Percentiles rank a stretch among this genome's conserved stretches.
phyloP scores from a whole-genome alignment of 2,329 filamentous ascomycete genomes.

The Penicillium hordei region DNA sequence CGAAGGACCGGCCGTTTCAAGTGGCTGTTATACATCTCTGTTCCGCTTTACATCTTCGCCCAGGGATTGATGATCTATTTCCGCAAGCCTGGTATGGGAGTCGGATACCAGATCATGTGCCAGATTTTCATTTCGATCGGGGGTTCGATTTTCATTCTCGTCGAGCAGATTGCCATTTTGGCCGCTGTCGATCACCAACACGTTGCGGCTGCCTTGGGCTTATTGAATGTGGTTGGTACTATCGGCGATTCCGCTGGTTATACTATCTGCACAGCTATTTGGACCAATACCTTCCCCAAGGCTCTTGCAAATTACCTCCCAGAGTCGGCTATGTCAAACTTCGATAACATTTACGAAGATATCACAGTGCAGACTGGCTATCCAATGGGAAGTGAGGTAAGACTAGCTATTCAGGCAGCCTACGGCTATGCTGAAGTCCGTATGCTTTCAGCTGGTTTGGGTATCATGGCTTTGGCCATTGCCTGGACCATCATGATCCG shows the following conservation, averaged over 20 bases:
- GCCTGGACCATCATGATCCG: conserved; percentile 48
- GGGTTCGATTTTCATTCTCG: conserved; percentile 53
- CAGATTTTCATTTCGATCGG: conserved; percentile 59
- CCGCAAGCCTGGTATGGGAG: conserved; percentile 45
- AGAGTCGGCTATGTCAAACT: conserved; percentile 22
- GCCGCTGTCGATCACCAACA: conserved; percentile 55
- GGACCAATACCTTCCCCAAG: conserved; percentile 56
- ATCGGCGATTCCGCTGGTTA: conserved; percentile 56
- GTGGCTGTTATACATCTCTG: conserved; percentile 52
- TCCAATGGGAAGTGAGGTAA: conserved; percentile 48
- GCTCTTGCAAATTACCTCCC: conserved; percentile 51
- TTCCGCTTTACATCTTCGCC: conserved; percentile 54
- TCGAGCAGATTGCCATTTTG: conserved; percentile 56
- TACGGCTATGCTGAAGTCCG: conserved; percentile 55
- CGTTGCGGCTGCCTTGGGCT: conserved; percentile 54
- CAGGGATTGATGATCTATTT: conserved; percentile 58
- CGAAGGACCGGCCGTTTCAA: conserved; percentile 54
- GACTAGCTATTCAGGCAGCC: conserved; percentile 58
- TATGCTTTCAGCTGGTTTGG: conserved; percentile 53
- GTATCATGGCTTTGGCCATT: conserved; percentile 45
- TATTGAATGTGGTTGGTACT: conserved; percentile 56
- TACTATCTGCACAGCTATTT: conserved; percentile 60
- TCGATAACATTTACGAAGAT: conserved; percentile 48
- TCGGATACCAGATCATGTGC: conserved; percentile 58
- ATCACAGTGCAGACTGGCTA: conserved; percentile 45